phyloP scores from a whole-genome alignment of 2,329 filamentous ascomycete species.

The Ustulina deusta region DNA sequence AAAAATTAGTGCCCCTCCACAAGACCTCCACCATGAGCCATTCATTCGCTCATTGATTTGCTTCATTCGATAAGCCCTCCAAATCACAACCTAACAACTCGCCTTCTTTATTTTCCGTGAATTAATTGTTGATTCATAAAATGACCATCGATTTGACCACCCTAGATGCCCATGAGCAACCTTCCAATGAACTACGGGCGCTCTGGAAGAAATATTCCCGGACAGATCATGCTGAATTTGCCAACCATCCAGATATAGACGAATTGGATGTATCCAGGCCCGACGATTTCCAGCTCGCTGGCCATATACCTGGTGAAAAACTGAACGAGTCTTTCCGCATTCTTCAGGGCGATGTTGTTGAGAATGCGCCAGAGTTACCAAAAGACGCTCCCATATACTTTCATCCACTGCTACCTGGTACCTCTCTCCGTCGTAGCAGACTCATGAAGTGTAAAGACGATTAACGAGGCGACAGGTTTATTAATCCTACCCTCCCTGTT shows the following conservation, averaged over 20 bases:
- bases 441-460: not conserved
- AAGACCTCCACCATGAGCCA: not conserved
- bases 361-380: constrained; percentile 47
- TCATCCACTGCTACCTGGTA: constrained; percentile 77
- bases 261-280: constrained; percentile 59
- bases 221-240: constrained; percentile 64
- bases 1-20: constrained; percentile 32
- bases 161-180: constrained; percentile 82
- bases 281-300: constrained; percentile 60
- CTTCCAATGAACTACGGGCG: constrained; percentile 75
- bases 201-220: constrained; percentile 82
- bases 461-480: constrained; percentile 69
- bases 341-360: constrained; percentile 53
- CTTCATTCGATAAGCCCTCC: not conserved
- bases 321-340: constrained; percentile 59
- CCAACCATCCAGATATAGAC: constrained; percentile 66
- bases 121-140: constrained; percentile 1
- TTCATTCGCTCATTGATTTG: not conserved
- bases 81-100: not conserved
- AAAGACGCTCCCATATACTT: constrained; percentile 68
- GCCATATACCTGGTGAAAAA: constrained; percentile 57
- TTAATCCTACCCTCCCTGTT: constrained; percentile 81
- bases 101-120: not conserved
- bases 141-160: constrained; percentile 61
- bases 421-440: constrained; percentile 39